A percentile compares a stretch with the other conserved stretches of the same genome.
These are phyloP conservation scores for Steccherinum ochraceum DNA, from an alignment of 768 basidiomycete species.

Conservation along the genomic window DNA sequence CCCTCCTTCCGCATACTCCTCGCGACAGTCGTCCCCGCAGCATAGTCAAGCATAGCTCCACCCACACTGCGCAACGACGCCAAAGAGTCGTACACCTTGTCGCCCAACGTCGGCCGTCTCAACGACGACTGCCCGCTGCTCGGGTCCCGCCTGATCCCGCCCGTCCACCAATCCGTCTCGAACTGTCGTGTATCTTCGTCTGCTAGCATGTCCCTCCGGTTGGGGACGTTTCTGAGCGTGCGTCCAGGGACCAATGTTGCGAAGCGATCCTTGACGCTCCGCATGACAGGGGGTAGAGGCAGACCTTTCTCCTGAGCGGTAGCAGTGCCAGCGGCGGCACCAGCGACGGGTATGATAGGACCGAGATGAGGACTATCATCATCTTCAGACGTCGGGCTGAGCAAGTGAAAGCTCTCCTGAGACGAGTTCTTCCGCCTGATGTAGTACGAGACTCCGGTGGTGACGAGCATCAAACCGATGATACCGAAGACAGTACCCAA, in stretches of 20 bases:
- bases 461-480: constrained; percentile 44
- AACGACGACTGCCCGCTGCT: constrained; percentile 18
- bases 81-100: constrained; percentile 20
- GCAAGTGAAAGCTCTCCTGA: constrained; percentile 21
- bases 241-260: constrained; percentile 28
- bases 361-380: constrained; percentile 21
- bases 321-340: constrained; percentile 11
- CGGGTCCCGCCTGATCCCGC: constrained; percentile 15
- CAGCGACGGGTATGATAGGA: constrained; percentile 19
- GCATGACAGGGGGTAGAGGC: constrained; percentile 13
- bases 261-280: constrained; percentile 19
- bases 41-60: constrained; percentile 23
- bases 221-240: constrained; percentile 10
- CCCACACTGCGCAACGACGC: constrained; percentile 23
- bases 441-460: constrained; percentile 37
- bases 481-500: constrained; percentile 59
- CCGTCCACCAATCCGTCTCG: constrained; percentile 14
- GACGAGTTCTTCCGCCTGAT: constrained; percentile 28
- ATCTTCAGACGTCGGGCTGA: constrained; percentile 24
- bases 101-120: constrained; percentile 19
- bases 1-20: constrained; percentile 18
- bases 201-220: constrained; percentile 67
- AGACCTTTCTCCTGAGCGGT: constrained; percentile 16
- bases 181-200: constrained; percentile 67
- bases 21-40: constrained; percentile 13